phyloP scores from a whole-genome alignment of 108 stramenopile species.

The Skeletonema menzelii region DNA sequence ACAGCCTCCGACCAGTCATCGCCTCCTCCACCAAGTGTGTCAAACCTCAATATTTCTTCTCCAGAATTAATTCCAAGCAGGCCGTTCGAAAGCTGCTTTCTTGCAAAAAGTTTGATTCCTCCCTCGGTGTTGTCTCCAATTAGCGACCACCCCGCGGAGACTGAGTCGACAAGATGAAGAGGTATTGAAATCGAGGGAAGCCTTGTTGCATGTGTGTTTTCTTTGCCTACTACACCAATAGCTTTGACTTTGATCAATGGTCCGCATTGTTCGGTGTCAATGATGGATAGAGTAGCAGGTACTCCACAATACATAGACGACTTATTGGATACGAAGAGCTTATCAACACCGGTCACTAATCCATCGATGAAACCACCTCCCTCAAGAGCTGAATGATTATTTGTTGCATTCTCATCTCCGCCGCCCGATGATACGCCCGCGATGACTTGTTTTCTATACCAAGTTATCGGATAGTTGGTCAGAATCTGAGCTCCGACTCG shows the following conservation, averaged over 20 bases:
- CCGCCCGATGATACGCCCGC: constrained; percentile 1
- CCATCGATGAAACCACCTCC: constrained; percentile 24
- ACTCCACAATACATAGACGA: constrained; percentile 23
- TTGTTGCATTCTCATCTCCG: not conserved
- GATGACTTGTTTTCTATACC: constrained; percentile 25
- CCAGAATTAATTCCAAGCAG: constrained; percentile 6
- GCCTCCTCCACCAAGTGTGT: constrained; percentile 4
- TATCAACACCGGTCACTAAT: constrained; percentile 15
- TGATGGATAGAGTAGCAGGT: constrained; percentile 15
- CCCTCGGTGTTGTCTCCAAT: constrained; percentile 23
- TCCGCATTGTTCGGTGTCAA: constrained; percentile 35
- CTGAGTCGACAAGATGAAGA: constrained; percentile 10
- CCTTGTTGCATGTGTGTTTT: not conserved
- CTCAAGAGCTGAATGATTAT: not conserved
- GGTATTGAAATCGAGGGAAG: constrained; percentile 25
- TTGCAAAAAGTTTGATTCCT: constrained; percentile 21
- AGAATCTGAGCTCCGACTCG: constrained; percentile 6
- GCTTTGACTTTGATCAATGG: constrained; percentile 18
- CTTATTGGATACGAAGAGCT: not conserved
- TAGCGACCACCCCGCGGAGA: constrained; percentile 21
- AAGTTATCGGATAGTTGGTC: constrained; percentile 30
- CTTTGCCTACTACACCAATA: not conserved
- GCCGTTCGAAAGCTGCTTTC: not conserved
- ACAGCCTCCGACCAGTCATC: not conserved
- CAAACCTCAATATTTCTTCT: constrained; percentile 11